Conservation (phyloP, 2,329 filamentous ascomycete genomes). For the Xylariaceae sp. region DNA sequence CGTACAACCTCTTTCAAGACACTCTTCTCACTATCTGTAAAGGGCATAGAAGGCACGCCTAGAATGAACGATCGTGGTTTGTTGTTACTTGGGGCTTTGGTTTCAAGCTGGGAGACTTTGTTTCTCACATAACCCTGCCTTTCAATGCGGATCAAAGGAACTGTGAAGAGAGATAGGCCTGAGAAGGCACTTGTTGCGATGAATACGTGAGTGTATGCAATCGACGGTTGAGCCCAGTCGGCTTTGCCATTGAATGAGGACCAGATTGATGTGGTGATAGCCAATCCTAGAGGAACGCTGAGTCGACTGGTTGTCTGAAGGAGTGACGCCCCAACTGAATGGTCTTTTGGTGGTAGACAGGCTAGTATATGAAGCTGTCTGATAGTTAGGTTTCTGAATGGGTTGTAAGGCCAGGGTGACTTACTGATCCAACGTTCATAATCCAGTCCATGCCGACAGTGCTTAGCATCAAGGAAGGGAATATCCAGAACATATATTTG, state of each 20-base stretch:
- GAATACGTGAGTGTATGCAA: conserved; percentile 31
- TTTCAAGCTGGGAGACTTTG: conserved; percentile 5
- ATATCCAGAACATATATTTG: conserved; percentile 30
- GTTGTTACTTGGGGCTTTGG: conserved; percentile 2
- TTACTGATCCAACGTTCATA: conserved; percentile 33
- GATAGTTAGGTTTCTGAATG: conserved; percentile 9
- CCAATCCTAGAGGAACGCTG: conserved; percentile 30
- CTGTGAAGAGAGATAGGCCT: conserved; percentile 26
- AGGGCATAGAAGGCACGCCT: conserved; percentile 4
- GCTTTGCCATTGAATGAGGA: conserved; percentile 26
- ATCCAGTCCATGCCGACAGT: conserved; percentile 34
- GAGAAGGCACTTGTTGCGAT: conserved; percentile 30
- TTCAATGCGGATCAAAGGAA: conserved; percentile 31
- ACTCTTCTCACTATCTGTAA: conserved; percentile 11
- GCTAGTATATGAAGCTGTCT: conserved; percentile 29
- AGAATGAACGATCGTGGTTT: conserved; percentile 13
- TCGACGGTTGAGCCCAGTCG: conserved; percentile 17
- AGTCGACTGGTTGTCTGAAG: conserved; percentile 31
- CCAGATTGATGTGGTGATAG: conserved; percentile 33
- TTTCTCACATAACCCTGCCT: conserved; percentile 20
- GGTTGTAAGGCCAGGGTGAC: conserved; percentile 1
- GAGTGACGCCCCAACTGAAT: conserved; percentile 30
- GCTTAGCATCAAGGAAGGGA: conserved; percentile 31
- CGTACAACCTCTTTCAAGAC: conserved; percentile 16
- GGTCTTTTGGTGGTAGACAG: conserved; percentile 28